Percentiles rank a stretch among this genome's conserved stretches.
phyloP scores from a whole-genome alignment of 805 yeast species.

The Nakazawaea ernobii region DNA sequence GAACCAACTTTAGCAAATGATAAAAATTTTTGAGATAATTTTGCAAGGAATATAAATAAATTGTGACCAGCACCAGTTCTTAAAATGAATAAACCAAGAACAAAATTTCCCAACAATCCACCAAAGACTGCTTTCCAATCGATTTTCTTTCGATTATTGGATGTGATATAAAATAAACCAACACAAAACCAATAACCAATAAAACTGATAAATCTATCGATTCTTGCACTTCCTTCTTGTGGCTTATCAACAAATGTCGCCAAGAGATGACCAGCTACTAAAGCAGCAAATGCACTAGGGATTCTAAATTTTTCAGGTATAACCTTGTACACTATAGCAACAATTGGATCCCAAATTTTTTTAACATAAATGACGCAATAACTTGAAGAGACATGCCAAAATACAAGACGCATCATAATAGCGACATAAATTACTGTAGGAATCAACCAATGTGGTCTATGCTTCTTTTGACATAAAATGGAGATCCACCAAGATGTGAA shows the following conservation, averaged over 20 bases:
- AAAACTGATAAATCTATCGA: conserved; percentile 54
- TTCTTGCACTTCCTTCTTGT: conserved; percentile 40
- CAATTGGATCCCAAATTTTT: conserved; percentile 25
- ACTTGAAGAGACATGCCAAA: conserved; percentile 31
- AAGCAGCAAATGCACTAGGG: conserved; percentile 35
- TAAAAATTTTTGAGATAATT: conserved; percentile 50
- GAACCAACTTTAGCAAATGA: conserved; percentile 56
- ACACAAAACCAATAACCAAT: conserved; percentile 47
- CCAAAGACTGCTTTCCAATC: conserved; percentile 57
- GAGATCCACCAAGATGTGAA: conserved; percentile 39
- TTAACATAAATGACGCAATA: conserved; percentile 16
- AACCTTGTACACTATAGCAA: conserved; percentile 29
- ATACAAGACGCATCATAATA: conserved; percentile 35
- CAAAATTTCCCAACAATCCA: conserved; percentile 55
- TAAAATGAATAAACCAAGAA: conserved; percentile 54
- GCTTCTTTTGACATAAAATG: conserved; percentile 33
- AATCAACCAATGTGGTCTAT: conserved; percentile 40
- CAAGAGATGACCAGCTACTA: conserved; percentile 42
- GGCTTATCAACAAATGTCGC: conserved; percentile 50
- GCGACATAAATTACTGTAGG: conserved; percentile 37
- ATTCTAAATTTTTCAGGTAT: conserved; percentile 38
- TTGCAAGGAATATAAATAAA: conserved; percentile 54
- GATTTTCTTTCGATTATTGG: conserved; percentile 37
- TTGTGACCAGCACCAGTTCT: conserved; percentile 57
- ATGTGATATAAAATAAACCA: conserved; percentile 36